Evolutionary conservation across 768 basidiomycete species (phyloP), one percentile per base, ranked within the genome.

Genomic region (Phaffia australis): DNA sequence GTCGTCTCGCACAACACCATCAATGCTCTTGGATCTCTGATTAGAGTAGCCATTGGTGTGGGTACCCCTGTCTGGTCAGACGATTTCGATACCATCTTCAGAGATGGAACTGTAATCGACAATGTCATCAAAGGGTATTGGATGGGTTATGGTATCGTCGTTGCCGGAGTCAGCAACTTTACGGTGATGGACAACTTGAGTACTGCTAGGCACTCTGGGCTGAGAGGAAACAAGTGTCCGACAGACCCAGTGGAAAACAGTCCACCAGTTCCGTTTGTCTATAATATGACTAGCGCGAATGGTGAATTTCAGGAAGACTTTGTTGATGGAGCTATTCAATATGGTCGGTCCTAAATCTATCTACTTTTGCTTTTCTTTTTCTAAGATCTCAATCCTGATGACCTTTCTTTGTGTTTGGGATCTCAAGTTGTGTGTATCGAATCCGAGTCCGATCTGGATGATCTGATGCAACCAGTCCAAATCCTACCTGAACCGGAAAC

Each of bases 131-230:
- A 75, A 47, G 79, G 78, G 0, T 69, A 73, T n/a, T 76, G 77
- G 51, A 76, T 76, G 72, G 79, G 79, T 7, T 80, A 76, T 66
- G 79, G 77, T 14, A 77, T 80, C 62, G 77, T 77, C 4, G 75
- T 76, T 16, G 74, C 76, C 2, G 77, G 78, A 5, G 69, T 76
- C 52, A 70, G 72, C 9, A 70, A 73, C 25, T 79, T 75, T 66
- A 78, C 71, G 15, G 73, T 79, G 18, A 66, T 71, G n/a, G 78
- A 77, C 47, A 80, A 80, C 69, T 65, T 73, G 69, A 73, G 74
- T 56, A 71, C 72, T 35, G 74, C 75, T 29, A 70, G 65, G 42
- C 75, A 77, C 69, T 68, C 71, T 29, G 77, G 77, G 0, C 65
- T 60, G 51, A 68, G 70, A 23, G 71, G 72, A 14, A 70, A 70